Evolutionary conservation across 2,329 filamentous ascomycete species (phyloP), one percentile per base, ranked within the genome.

Genomic region (Samsoniella hepiali): DNA sequence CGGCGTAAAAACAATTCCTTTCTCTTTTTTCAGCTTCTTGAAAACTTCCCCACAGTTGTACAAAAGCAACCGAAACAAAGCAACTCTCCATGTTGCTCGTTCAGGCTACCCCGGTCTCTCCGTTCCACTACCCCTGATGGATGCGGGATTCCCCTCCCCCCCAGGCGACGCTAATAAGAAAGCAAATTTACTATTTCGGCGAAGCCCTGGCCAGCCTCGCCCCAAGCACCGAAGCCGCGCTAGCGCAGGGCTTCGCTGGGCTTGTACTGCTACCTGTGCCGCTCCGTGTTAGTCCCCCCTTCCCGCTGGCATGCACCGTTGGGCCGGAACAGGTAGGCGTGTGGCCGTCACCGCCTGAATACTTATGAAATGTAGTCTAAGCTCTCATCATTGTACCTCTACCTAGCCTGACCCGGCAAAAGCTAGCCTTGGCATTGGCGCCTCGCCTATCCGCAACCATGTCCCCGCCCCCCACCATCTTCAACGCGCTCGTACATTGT

Each of bases 371-470:
- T 22, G 22, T 22, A 22, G 22, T 22, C 22, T 22, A 22, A 22
- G 22, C 22, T 22, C 22, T 22, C 22, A 22, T 22, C 22, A 1
- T 22, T 22, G 34, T 44, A 57, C 15, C 29, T 8, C 17, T 31
- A 44, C 54, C 29, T 57, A 13, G 27, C 42, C 31, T n/a, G 8
- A n/a, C 9, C 15, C 29, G 15, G 53, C 15, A 17, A 3, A 15
- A 5, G 11, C 36, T 42, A n/a, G 53, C 13, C 40, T 34, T 50
- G 44, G 55, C 36, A 17, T 32, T 29, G 54, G 45, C 42, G 32
- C 57, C 6, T 59, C 34, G 45, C 22, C 22, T 59, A 34, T 51
- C 57, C 45, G 57, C 57, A 59, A 59, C 40, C 57, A 51, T 31
- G 3, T 11, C 45, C 45, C 40, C 3, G 38, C 51, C 27, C 17